Percentiles rank a stretch among this genome's conserved stretches.
phyloP scores from a whole-genome alignment of 179 eudicot species.

The Silene noctiflora region DNA sequence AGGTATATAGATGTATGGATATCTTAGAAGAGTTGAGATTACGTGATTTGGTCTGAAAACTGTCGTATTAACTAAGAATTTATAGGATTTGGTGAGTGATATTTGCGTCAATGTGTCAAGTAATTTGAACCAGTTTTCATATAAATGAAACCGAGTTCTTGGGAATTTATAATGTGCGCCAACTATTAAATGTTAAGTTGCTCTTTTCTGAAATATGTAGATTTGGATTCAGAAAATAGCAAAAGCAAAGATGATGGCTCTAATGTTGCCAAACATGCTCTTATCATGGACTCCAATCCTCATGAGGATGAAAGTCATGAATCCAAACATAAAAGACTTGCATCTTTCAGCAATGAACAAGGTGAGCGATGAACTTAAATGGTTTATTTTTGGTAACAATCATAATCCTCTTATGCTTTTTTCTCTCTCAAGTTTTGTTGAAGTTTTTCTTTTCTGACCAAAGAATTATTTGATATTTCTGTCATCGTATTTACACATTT shows the following conservation, averaged over 20 bases:
- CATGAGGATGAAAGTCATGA: not conserved
- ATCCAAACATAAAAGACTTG: constrained; percentile 1
- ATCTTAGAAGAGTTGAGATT: not conserved
- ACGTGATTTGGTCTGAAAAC: not conserved
- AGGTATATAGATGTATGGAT: not conserved
- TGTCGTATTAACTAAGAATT: not conserved
- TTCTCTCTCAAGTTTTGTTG: not conserved
- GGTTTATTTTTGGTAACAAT: not conserved
- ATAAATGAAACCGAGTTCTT: not conserved
- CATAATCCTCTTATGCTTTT: not conserved
- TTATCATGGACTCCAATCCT: not conserved
- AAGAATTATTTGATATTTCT: not conserved
- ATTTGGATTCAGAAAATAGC: not conserved
- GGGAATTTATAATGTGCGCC: not conserved
- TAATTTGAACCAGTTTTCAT: not conserved
- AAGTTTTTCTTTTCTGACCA: not conserved
- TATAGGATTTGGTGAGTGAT: not conserved
- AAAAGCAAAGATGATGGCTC: not conserved
- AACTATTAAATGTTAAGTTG: not conserved
- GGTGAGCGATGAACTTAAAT: constrained; percentile 2
- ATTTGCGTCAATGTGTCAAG: not conserved
- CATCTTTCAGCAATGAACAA: constrained; percentile 1
- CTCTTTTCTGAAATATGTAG: constrained; percentile 1
- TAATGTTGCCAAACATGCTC: not conserved
- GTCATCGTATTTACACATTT: not conserved